Evolutionary conservation across 176 grass and related monocot species (phyloP).

Genomic region (Pontederia crassipes): DNA sequence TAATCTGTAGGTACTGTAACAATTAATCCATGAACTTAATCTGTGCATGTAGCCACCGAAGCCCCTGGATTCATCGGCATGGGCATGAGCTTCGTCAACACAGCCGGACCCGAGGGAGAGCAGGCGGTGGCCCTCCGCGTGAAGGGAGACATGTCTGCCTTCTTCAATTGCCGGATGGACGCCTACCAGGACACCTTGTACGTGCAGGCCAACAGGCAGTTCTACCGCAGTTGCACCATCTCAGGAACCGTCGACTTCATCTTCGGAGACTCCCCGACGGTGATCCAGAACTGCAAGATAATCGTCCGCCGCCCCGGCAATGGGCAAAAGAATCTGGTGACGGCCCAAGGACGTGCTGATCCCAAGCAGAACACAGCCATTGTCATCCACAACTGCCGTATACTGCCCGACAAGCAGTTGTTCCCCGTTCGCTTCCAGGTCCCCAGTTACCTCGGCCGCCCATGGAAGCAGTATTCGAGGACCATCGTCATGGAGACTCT

Average conservation of each 20-base stretch:
- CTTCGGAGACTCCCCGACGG: not conserved
- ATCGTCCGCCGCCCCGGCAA: conserved; percentile 1
- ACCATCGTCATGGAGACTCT: conserved; percentile 1
- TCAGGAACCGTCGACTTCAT: not conserved
- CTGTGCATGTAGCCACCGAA: not conserved
- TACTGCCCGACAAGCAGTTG: not conserved
- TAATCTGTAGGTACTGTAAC: too few relatives aligned
- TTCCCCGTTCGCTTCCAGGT: not conserved
- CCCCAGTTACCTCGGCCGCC: not conserved
- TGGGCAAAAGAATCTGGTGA: not conserved
- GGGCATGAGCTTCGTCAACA: conserved; percentile 8
- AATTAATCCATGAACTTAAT: not conserved
- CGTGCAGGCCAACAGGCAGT: too few relatives aligned
- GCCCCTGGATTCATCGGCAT: conserved; percentile 3
- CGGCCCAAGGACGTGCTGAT: not conserved
- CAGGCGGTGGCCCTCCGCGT: too few relatives aligned
- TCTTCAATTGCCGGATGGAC: too few relatives aligned
- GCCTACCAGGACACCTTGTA: too few relatives aligned
- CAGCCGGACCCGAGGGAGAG: not conserved
- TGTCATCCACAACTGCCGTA: conserved; percentile 5
- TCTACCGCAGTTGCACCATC: too few relatives aligned
- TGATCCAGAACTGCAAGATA: conserved; percentile 1
- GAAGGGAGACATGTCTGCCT: too few relatives aligned
- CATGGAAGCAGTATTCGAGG: too few relatives aligned
- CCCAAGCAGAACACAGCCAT: not conserved